phyloP scores from a whole-genome alignment of 2,329 filamentous ascomycete species.

The Exophiala mesophila region DNA sequence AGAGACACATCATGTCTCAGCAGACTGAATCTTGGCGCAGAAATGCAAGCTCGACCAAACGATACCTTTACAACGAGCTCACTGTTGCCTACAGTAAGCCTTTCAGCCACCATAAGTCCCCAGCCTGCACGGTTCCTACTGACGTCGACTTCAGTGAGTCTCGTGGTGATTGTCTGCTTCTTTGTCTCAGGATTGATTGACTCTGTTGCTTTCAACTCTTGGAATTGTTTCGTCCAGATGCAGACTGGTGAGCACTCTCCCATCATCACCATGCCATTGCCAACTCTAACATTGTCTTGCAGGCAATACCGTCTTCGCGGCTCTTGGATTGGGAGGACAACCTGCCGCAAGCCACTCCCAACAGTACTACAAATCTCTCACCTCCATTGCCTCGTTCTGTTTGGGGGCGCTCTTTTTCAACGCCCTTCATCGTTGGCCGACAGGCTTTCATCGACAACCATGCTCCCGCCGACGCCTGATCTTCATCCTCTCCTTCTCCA shows the following conservation, averaged over 20 bases:
- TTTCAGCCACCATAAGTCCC: not conserved
- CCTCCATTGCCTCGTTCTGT: constrained; percentile 37
- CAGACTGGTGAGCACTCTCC: constrained; percentile 38
- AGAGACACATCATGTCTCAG: constrained; percentile 2
- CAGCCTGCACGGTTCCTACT: too few relatives aligned
- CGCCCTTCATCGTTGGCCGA: constrained; percentile 29
- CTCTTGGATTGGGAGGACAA: constrained; percentile 38
- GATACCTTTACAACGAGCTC: constrained; percentile 22
- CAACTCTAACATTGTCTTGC: not conserved
- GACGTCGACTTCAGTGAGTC: constrained; percentile 10
- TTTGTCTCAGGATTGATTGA: constrained; percentile 43
- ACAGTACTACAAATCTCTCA: constrained; percentile 41
- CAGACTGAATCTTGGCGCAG: constrained; percentile 5
- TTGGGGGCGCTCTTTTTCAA: constrained; percentile 38
- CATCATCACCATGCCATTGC: not conserved
- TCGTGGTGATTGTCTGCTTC: constrained; percentile 33
- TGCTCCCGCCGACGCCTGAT: constrained; percentile 35
- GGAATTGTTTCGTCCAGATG: constrained; percentile 46
- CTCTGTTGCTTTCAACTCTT: constrained; percentile 43
- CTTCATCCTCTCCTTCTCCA: constrained; percentile 36
- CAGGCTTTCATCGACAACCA: constrained; percentile 30
- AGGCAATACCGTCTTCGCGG: constrained; percentile 44
- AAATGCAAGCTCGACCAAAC: constrained; percentile 5
- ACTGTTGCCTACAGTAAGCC: constrained; percentile 13
- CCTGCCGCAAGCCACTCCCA: constrained; percentile 35